These are phyloP conservation scores for Hippophae gyantsensis DNA, from an alignment of 306 rosid species.

Conservation along the genomic window DNA sequence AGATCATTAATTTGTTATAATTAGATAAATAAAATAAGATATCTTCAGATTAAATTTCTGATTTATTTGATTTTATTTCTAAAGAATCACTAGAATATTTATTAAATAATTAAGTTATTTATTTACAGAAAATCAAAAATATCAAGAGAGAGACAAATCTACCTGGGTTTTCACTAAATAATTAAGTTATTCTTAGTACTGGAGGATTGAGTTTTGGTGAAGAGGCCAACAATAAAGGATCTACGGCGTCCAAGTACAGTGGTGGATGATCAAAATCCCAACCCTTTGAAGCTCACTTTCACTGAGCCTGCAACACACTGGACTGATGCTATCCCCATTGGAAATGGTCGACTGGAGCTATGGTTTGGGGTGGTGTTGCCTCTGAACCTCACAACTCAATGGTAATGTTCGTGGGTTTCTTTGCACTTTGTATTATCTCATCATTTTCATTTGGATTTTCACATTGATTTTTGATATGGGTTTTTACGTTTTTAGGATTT, in stretches of 20 bases:
- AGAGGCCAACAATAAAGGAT: neutral
- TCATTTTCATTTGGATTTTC: neutral
- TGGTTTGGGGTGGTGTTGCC: constrained; percentile 75
- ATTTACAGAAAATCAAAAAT: too few species aligned
- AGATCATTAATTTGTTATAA: too few species aligned
- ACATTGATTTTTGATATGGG: too few species aligned
- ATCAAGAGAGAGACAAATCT: too few species aligned
- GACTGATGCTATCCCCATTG: constrained; percentile 82
- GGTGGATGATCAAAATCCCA: neutral
- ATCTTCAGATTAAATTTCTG: too few species aligned
- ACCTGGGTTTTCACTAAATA: too few species aligned
- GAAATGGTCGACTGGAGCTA: constrained; percentile 85
- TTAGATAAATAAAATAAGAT: too few species aligned
- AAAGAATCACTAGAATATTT: too few species aligned
- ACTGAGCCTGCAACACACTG: constrained; percentile 51
- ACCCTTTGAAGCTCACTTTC: constrained; percentile 55
- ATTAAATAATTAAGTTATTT: too few species aligned
- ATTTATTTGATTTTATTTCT: too few species aligned
- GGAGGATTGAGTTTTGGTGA: neutral
- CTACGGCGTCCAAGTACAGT: neutral
- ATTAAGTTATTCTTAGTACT: too few species aligned
- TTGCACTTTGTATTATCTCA: neutral
- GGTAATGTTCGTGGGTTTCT: constrained; percentile 29
- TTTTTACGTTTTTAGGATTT: too few species aligned
- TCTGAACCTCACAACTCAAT: constrained; percentile 65